Evolutionary conservation across 1,284 basidiomycete genomes (phyloP).

Genomic region (Puccinia triticina): DNA sequence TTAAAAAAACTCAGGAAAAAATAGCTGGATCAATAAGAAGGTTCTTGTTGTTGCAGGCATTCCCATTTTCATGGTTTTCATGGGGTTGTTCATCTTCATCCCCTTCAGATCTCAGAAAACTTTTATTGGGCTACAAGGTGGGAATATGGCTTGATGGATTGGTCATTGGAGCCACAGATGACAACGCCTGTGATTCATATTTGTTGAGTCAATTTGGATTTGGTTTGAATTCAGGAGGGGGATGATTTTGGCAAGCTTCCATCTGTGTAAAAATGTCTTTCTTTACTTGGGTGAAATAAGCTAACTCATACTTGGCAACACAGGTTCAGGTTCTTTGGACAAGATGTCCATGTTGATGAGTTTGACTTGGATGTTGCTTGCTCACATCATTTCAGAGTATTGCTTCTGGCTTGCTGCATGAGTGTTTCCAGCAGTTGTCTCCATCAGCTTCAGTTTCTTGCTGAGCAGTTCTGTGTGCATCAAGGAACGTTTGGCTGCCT

Average conservation of each 20-base stretch:
- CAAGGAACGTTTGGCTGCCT: slow-evolving; percentile 9
- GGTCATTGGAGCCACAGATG: no score
- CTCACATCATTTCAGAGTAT: not conserved
- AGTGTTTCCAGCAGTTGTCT: not conserved
- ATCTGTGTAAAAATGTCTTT: not conserved
- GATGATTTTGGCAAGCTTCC: not conserved
- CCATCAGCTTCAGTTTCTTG: slow-evolving; percentile 16
- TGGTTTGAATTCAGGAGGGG: not conserved
- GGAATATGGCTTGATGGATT: no score
- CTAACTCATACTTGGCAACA: not conserved
- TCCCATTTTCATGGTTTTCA: no score
- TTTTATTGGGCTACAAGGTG: no score
- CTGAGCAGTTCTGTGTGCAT: not conserved
- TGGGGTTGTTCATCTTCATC: no score
- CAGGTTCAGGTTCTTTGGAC: not conserved
- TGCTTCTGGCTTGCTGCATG: not conserved
- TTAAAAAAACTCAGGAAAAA: no score
- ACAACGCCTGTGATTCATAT: no score
- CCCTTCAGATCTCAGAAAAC: no score
- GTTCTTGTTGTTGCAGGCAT: no score
- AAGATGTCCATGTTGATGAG: slow-evolving; percentile 9
- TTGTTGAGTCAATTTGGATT: not conserved
- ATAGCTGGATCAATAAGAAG: no score
- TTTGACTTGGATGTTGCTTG: not conserved
- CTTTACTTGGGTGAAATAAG: not conserved